phyloP scores from a whole-genome alignment of 2,329 filamentous ascomycete species.

The Phaeosphaeria sp. region DNA sequence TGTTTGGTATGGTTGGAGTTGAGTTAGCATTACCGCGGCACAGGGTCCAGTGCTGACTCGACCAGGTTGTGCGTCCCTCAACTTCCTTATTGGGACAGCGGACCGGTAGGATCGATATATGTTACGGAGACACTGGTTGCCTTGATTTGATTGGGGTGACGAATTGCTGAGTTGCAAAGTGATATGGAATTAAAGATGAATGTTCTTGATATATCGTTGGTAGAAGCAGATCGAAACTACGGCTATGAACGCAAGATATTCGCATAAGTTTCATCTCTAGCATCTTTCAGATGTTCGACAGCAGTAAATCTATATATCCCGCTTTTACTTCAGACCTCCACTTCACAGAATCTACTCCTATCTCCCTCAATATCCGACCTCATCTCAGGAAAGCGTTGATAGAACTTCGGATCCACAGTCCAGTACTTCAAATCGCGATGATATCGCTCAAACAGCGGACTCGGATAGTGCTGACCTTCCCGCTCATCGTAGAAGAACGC shows the following conservation, averaged over 20 bases:
- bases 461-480: slow-evolving; percentile 20
- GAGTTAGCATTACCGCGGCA: slow-evolving; percentile 3
- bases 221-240: too few species aligned
- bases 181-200: too few species aligned
- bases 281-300: too few species aligned
- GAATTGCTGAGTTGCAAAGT: too few species aligned
- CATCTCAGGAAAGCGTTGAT: slow-evolving; percentile 38
- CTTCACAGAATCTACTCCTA: slow-evolving; percentile 19
- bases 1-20: background rate
- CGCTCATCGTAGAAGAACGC: slow-evolving; percentile 35
- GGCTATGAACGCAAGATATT: too few species aligned
- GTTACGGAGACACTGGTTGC: too few species aligned
- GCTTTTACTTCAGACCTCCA: background rate
- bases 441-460: slow-evolving; percentile 40
- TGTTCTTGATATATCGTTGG: too few species aligned
- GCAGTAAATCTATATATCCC: too few species aligned
- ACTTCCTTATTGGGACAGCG: background rate
- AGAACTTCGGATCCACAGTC: slow-evolving; percentile 34
- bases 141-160: too few species aligned
- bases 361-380: slow-evolving; percentile 40
- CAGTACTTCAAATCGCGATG: slow-evolving; percentile 37
- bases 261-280: too few species aligned
- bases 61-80: background rate
- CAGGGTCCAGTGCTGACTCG: slow-evolving; percentile 10
- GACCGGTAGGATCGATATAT: background rate